Percentiles rank a stretch among this genome's conserved stretches.
Evolutionary conservation across 495 filamentous ascomycete genomes (phyloP).

Genomic region (Trichoderma gamsii): DNA sequence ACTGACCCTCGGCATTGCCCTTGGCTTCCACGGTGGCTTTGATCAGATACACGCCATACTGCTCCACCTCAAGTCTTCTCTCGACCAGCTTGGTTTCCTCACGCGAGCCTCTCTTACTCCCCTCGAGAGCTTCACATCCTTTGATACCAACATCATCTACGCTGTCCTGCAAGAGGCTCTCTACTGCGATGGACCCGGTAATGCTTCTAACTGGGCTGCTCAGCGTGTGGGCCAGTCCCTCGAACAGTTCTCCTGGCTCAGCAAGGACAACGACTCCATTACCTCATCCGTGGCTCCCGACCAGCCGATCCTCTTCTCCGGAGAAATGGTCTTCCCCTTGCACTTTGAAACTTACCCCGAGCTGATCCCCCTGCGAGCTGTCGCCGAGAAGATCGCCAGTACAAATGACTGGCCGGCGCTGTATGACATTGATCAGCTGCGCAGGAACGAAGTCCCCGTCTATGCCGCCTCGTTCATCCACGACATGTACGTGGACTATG

Average conservation of each 20-base stretch:
- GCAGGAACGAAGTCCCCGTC: slow-evolving; percentile 76
- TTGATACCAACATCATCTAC: slow-evolving; percentile 75
- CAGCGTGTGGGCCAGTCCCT: slow-evolving; percentile 34
- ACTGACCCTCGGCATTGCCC: slow-evolving; percentile 64
- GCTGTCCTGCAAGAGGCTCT: slow-evolving; percentile 78
- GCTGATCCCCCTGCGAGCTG: slow-evolving; percentile 55
- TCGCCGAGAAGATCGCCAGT: slow-evolving; percentile 63
- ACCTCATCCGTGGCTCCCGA: slow-evolving; percentile 26
- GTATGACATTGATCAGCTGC: slow-evolving; percentile 67
- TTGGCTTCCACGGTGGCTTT: slow-evolving; percentile 72
- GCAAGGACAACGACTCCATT: not conserved
- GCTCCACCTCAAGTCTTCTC: slow-evolving; percentile 58
- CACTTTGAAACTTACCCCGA: slow-evolving; percentile 74
- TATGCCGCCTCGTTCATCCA: slow-evolving; percentile 81
- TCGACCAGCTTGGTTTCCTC: slow-evolving; percentile 64
- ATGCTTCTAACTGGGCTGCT: slow-evolving; percentile 46
- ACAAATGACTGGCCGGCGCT: slow-evolving; percentile 64
- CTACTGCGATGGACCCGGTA: slow-evolving; percentile 57
- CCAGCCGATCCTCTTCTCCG: slow-evolving; percentile 71
- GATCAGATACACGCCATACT: slow-evolving; percentile 67
- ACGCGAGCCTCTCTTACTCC: slow-evolving; percentile 61
- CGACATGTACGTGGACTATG: slow-evolving; percentile 91
- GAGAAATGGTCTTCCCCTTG: slow-evolving; percentile 85
- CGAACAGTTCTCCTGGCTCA: slow-evolving; percentile 39
- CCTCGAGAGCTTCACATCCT: slow-evolving; percentile 58